Base-by-base conservation (phyloP, 1,139 yeast species). In the Lodderomyces oxycetoniae region DNA sequence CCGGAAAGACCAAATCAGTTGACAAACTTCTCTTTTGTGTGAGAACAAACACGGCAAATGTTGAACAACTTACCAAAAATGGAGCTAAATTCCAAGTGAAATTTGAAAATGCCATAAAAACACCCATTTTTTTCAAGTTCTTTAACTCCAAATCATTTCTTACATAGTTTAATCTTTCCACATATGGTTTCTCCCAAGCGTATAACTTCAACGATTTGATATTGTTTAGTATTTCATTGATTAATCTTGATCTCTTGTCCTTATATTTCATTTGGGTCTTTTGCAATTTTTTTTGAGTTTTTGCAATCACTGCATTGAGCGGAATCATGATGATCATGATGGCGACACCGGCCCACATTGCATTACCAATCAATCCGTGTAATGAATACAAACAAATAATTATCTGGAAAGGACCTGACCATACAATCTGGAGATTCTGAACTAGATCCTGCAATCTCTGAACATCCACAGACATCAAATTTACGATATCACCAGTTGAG, bases 381-480 rank as follows among this genome's bases (percentile, higher is more conserved):
- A 91, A 67, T 3, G 94, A 83, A 37, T 71, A 59, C 47, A 91
- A 70, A 68, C 97, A 91, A 39, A 91, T 63, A 28, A 74, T 48
- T 48, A 91, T 80, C 63, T 91, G 98, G 63, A 89, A 86, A 2
- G 98, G 98, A 30, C 96, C 97, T 1, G 96, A 88, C 96, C 97
- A 89, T 34, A 87, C 69, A 40, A 89, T 74, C 53, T 88, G 89
- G 43, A 91, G 79, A 59, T 84, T 82, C 54, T 88, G 95, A 28
- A 86, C 78, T 41, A 89, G 68, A 52, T 89, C 97, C 59, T 88
- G 96, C 39, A 91, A 66, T 60, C 97, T 75, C 63, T 89, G 97
- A 5, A 93, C 85, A 61, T 91, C 98, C 33, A 91, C 96, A 34
- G 96, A 83, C 97, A 89, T 89, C 51, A 91, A 70, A 52, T 93